Evolutionary conservation across 306 rosid genomes (phyloP), one percentile per base, ranked within the genome.

Genomic region (Amphicarpaea edgeworthii): DNA sequence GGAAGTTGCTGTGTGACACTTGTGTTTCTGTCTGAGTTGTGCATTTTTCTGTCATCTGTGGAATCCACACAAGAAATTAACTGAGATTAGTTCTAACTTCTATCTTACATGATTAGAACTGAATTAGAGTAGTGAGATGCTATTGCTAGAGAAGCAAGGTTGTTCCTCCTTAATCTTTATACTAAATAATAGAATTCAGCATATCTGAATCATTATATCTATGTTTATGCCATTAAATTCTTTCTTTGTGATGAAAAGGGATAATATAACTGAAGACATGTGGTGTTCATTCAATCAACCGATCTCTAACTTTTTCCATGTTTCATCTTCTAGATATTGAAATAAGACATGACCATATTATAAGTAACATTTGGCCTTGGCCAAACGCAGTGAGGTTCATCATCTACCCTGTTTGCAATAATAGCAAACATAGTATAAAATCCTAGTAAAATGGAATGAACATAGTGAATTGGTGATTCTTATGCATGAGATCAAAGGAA

Each of bases 41-140:
- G 49, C 16, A 43, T 2, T 43, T 43, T 43, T 10, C 7, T 45
- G 1, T 4, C 87, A 51, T 62, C 90, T 87, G 7, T 4, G 50
- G 32, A 54, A 21, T 10, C 21, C 61, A 54, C 9, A 54, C 9
- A n/a, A n/a, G 3, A 54, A 32, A 54, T n/a, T n/a, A 54, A 54
- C 10, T 21, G 1, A 20, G 34, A 10, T 21, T 37, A 60, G 59
- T 43, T 12, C 7, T 37, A n/a, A 68, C 19, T 42, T 55, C 58
- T 12, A 12, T 55, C 37, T 37, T 8, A 61, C 66, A 15, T 30
- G n/a, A 28, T 30, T 16, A 61, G 20, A 62, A 14, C 55, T 7
- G 63, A 65, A 57, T 67, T 26, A 73, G 26, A 41, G 43, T 26
- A 53, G 12, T 38, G 54, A 0, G 34, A 30, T 30, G 34, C 34